A percentile compares a stretch with the other conserved stretches of the same genome.
phyloP scores from a whole-genome alignment of 106 monocot genomes.

The Acorus calamus region DNA sequence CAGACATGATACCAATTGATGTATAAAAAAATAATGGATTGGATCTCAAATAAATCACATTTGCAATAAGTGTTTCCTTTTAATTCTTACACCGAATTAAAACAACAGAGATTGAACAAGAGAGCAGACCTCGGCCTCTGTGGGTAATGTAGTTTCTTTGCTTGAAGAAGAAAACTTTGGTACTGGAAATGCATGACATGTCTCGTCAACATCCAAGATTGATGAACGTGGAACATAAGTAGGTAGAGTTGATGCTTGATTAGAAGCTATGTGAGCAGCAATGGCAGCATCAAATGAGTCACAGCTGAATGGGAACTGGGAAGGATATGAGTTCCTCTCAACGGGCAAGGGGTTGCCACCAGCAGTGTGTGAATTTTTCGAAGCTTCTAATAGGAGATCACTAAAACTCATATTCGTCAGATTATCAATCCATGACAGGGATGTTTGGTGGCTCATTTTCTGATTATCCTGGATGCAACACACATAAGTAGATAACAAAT shows the following conservation, averaged over 20 bases:
- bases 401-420: slow-evolving; percentile 61
- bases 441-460: slow-evolving; percentile 5
- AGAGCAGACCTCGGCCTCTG: background rate
- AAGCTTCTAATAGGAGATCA: slow-evolving; percentile 36
- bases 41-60: no score
- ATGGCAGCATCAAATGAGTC: slow-evolving; percentile 78
- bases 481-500: background rate
- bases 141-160: slow-evolving; percentile 1
- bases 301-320: slow-evolving; percentile 21
- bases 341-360: slow-evolving; percentile 1
- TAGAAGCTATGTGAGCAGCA: slow-evolving; percentile 28
- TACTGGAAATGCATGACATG: slow-evolving; percentile 49
- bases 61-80: no score
- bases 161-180: slow-evolving; percentile 15
- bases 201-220: slow-evolving; percentile 60
- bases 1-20: no score
- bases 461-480: slow-evolving; percentile 17
- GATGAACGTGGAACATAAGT: slow-evolving; percentile 22
- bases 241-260: slow-evolving; percentile 12
- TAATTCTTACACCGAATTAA: no score
- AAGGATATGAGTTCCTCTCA: slow-evolving; percentile 16
- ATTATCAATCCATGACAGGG: slow-evolving; percentile 31
- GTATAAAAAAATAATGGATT: no score
- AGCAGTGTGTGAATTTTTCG: slow-evolving; percentile 14
- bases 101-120: no score